Evolutionary conservation across 2,329 filamentous ascomycete species (phyloP).

Genomic region (Macroventuria anomochaeta): DNA sequence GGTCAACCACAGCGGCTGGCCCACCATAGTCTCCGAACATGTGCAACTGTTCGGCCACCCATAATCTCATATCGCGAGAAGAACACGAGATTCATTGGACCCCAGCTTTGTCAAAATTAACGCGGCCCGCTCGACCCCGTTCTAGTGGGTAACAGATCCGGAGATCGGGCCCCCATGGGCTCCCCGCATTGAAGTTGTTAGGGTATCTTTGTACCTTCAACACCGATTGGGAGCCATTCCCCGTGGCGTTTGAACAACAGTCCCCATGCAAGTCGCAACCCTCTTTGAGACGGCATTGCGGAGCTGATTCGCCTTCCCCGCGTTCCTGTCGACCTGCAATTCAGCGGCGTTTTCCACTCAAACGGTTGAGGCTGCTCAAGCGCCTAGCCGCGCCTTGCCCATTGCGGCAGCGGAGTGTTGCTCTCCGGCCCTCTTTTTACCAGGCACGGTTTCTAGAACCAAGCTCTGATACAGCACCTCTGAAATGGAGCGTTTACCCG

Average conservation of each 20-base stretch:
- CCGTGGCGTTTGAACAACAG: background rate
- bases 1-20: background rate
- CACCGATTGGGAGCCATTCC: background rate
- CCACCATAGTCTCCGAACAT: background rate
- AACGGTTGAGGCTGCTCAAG: slow-evolving; percentile 8
- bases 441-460: slow-evolving; percentile 20
- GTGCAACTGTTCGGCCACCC: background rate
- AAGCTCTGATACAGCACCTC: slow-evolving; percentile 11
- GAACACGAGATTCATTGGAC: slow-evolving; percentile 1
- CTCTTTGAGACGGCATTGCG: background rate
- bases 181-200: slow-evolving; percentile 4
- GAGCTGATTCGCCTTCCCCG: slow-evolving; percentile 2
- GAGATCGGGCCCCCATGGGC: slow-evolving; percentile 13
- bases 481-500: slow-evolving; percentile 19
- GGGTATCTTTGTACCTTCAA: slow-evolving; percentile 1
- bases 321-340: background rate
- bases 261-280: background rate
- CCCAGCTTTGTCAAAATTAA: slow-evolving; percentile 11
- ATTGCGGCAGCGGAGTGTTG: slow-evolving; percentile 5
- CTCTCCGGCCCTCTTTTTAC: slow-evolving; percentile 5
- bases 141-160: slow-evolving; percentile 10
- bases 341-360: background rate
- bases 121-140: slow-evolving; percentile 10
- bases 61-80: background rate
- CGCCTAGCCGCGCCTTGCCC: slow-evolving; percentile 3